Evolutionary conservation across 2,329 filamentous ascomycete genomes (phyloP), one percentile per base, ranked within the genome.

Genomic region (Aquanectria penicillioides): DNA sequence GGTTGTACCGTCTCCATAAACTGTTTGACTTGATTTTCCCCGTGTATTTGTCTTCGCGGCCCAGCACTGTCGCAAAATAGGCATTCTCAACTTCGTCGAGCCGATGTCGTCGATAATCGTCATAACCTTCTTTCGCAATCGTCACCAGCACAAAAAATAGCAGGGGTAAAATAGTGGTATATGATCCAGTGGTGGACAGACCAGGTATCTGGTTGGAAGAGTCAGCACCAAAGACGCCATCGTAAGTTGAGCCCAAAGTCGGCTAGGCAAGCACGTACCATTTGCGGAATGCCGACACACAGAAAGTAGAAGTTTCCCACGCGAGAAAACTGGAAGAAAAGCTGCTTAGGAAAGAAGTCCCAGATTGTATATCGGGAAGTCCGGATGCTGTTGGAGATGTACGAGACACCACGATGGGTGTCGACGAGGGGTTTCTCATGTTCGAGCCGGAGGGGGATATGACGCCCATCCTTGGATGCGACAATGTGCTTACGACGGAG

Each of bases 301-400:
- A 97, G 82, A 74, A 97, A 96, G 75, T 96, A 86, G 70, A 96
- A 95, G 75, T 97, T 97, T 65, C 91, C 91, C 43, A 97, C 78
- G 61, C 94, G 91, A 7, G 91, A 91, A 71, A 95, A 95, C 70
- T 97, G 93, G 52, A 93, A 93, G 59, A 94, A 83, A 13, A 97
- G 74, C 72, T 97, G 93, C 62, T 92, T 91, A 3, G 93, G 93
- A 12, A 97, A 75, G 73, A 97, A 97, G 73, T 94, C 91, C 83
- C 89, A 93, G 2, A 92, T 75, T 17, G 89, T 95, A 74, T 97
- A 97, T 43, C 93, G 87, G 63, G 90, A 93, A 0, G 91, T 94
- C 36, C 92, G 87, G 64, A 97, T 94, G 65, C 83, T 87, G 73
- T 86, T 86, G 51, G 81, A 81, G 40, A 86, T 71, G 71, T 81